These are phyloP conservation scores for Trichoderma koningiopsis DNA, from an alignment of 2,329 filamentous ascomycete species.

Conservation along the genomic window DNA sequence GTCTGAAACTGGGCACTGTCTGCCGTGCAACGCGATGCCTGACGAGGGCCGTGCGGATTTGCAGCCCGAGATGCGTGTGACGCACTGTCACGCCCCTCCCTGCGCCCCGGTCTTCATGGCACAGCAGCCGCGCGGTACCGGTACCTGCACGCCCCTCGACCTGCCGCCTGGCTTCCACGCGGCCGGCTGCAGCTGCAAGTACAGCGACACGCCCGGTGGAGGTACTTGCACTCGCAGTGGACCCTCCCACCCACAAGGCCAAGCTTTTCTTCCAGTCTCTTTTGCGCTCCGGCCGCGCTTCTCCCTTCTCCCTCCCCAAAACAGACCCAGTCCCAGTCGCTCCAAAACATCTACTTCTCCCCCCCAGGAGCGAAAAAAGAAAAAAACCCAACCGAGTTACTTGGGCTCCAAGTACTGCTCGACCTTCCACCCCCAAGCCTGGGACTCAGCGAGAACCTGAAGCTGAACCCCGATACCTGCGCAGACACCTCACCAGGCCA, in stretches of 20 bases:
- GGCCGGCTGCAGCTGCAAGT: neutral
- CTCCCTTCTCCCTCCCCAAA: constrained; percentile 34
- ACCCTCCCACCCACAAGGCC: constrained; percentile 3
- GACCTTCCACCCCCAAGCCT: constrained; percentile 28
- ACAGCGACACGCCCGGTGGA: neutral
- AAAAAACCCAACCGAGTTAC: constrained; percentile 38
- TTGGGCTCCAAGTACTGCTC: constrained; percentile 45
- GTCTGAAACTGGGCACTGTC: constrained; percentile 15
- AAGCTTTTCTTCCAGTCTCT: constrained; percentile 18
- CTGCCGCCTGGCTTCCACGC: neutral
- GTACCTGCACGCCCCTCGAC: neutral
- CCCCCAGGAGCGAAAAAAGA: constrained; percentile 29
- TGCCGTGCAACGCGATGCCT: neutral
- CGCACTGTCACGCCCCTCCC: constrained; percentile 12
- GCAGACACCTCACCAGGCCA: constrained; percentile 22
- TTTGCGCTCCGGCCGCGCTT: constrained; percentile 30
- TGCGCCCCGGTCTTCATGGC: neutral
- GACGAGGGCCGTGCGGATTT: neutral
- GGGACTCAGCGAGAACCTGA: constrained; percentile 24
- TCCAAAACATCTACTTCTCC: constrained; percentile 41
- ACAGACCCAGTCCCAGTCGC: neutral
- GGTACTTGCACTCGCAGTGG: neutral
- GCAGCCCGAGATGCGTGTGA: too few relatives aligned
- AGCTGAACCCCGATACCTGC: neutral
- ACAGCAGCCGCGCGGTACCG: neutral